Conservation (phyloP, 148 eudicot species). For the Amaranthus palmeri region DNA sequence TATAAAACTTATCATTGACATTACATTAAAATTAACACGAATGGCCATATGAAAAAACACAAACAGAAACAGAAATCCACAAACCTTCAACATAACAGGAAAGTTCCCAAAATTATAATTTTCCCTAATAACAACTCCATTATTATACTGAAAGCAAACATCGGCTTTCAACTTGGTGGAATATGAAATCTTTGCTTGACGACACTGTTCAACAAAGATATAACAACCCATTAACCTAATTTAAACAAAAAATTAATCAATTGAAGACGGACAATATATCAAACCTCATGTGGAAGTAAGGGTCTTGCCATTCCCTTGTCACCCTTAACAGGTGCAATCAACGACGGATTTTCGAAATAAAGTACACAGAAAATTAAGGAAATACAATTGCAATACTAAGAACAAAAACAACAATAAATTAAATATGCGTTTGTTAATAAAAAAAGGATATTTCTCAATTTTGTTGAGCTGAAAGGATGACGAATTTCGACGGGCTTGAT, state of each 20-base stretch:
- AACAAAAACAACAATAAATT: background rate
- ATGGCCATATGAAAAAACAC: background rate
- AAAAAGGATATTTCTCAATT: conserved; percentile 83
- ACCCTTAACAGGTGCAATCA: conserved; percentile 61
- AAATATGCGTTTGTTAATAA: background rate
- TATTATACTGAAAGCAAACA: conserved; percentile 56
- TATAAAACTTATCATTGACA: background rate
- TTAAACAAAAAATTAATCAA: background rate
- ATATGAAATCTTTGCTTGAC: conserved; percentile 82
- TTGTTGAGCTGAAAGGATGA: conserved; percentile 36
- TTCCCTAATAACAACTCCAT: conserved; percentile 46
- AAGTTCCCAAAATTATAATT: conserved; percentile 57
- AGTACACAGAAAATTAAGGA: conserved; percentile 72
- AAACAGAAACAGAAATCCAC: conserved; percentile 9
- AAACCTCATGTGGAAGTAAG: conserved; percentile 71
- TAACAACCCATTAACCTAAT: background rate
- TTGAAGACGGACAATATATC: background rate
- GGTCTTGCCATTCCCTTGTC: conserved; percentile 16
- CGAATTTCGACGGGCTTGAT: conserved; percentile 54
- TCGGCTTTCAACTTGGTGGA: conserved; percentile 53
- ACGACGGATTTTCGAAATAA: conserved; percentile 43
- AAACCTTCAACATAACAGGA: conserved; percentile 87
- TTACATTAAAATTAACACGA: background rate
- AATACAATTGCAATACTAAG: conserved; percentile 7
- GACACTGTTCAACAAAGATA: conserved; percentile 53